Percentiles rank a stretch among this genome's conserved stretches.
Conservation (phyloP, 176 grass and related monocot genomes). For the Oryza punctata region DNA sequence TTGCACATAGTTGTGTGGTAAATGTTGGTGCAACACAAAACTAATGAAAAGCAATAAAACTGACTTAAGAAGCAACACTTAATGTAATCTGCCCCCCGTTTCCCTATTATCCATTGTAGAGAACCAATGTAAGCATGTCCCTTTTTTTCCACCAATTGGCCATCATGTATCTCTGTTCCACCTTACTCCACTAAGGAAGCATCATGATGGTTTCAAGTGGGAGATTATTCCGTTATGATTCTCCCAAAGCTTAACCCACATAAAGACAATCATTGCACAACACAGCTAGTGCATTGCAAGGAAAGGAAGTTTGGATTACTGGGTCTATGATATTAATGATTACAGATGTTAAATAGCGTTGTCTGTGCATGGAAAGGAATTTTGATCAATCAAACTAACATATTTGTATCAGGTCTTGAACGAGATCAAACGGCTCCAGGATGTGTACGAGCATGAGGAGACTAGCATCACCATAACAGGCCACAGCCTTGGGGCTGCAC, state of each 20-base stretch:
- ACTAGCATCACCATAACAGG: slow-evolving; percentile 87
- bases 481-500: slow-evolving; percentile 81
- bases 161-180: not conserved
- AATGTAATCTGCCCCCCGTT: not conserved
- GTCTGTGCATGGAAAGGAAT: not conserved
- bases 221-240: not conserved
- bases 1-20: not conserved
- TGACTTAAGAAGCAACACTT: not conserved
- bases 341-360: not conserved
- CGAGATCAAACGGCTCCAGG: slow-evolving; percentile 63
- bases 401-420: slow-evolving; percentile 61
- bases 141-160: not conserved
- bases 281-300: slow-evolving; percentile 21
- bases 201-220: slow-evolving; percentile 29
- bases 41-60: slow-evolving; percentile 3
- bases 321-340: slow-evolving; percentile 3
- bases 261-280: slow-evolving; percentile 16
- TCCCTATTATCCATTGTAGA: not conserved
- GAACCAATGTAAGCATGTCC: not conserved
- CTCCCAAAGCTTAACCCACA: slow-evolving; percentile 5
- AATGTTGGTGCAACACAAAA: not conserved
- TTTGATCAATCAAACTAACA: slow-evolving; percentile 13
- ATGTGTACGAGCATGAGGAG: slow-evolving; percentile 70
- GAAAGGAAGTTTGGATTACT: slow-evolving; percentile 6
- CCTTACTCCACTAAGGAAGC: slow-evolving; percentile 28